A percentile compares a stretch with the other conserved stretches of the same genome.
phyloP scores from a whole-genome alignment of 2,329 filamentous ascomycete genomes.

The Hymenoscyphus linearis region DNA sequence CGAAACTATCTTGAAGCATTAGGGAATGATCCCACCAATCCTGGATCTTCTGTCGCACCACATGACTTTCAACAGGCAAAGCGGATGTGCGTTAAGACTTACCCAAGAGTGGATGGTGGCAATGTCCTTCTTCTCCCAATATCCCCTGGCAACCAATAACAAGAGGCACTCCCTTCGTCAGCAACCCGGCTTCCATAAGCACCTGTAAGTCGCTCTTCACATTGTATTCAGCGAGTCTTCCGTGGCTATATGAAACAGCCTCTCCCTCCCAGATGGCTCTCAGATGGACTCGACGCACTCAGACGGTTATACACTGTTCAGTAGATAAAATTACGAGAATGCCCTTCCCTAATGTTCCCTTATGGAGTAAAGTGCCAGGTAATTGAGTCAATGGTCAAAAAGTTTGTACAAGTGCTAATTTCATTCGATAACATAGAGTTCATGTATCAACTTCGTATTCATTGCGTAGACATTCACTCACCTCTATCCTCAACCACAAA shows the following conservation, averaged over 20 bases:
- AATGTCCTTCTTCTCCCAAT: neutral
- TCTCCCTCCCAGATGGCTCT: slow-evolving; percentile 78
- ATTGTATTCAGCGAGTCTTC: neutral
- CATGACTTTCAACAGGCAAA: neutral
- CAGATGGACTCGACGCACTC: slow-evolving; percentile 65
- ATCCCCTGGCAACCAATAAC: neutral
- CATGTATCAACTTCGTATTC: slow-evolving; percentile 81
- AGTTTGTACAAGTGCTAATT: slow-evolving; percentile 55
- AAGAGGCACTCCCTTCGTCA: neutral
- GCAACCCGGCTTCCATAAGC: neutral
- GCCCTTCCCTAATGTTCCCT: neutral
- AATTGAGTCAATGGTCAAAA: slow-evolving; percentile 30
- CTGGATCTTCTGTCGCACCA: neutral
- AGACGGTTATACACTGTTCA: slow-evolving; percentile 64
- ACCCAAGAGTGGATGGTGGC: neutral
- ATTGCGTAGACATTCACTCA: slow-evolving; percentile 85
- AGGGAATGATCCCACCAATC: neutral
- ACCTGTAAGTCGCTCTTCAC: neutral
- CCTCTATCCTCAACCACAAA: no score
- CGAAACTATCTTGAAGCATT: neutral
- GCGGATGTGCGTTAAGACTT: neutral
- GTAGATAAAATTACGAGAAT: slow-evolving; percentile 46
- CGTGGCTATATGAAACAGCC: slow-evolving; percentile 49
- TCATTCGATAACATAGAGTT: slow-evolving; percentile 63
- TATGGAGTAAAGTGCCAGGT: neutral